Evolutionary conservation across 768 basidiomycete genomes (phyloP).

Genomic region (Tremella yokohamensis): DNA sequence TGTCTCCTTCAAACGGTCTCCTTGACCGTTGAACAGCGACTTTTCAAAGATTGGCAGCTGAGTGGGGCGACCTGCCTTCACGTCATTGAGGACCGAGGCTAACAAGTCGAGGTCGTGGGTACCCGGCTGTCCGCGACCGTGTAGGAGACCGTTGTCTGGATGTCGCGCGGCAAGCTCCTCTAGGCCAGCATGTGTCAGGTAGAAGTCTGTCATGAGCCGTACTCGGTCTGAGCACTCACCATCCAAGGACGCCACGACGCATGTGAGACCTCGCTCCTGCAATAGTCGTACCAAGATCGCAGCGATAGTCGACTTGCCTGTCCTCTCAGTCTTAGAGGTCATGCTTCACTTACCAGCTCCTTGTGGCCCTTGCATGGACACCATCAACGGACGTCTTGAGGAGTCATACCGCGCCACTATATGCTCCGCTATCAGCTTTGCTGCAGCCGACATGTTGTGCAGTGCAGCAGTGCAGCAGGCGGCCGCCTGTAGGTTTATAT

Average conservation of each 20-base stretch:
- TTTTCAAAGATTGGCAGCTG: constrained; percentile 80
- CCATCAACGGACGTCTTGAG: constrained; percentile 61
- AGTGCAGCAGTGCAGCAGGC: too few relatives aligned
- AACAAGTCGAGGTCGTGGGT: constrained; percentile 67
- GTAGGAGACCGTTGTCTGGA: constrained; percentile 64
- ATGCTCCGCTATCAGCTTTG: too few relatives aligned
- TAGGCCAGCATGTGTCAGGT: constrained; percentile 68
- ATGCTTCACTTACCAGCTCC: constrained; percentile 60
- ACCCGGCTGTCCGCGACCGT: constrained; percentile 82
- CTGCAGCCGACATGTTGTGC: too few relatives aligned
- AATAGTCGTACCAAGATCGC: neutral
- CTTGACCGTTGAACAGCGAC: constrained; percentile 71
- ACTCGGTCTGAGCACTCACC: constrained; percentile 54
- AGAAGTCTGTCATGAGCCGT: constrained; percentile 67
- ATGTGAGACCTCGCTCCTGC: neutral
- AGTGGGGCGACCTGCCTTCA: constrained; percentile 5
- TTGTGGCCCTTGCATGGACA: constrained; percentile 87
- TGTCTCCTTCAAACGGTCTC: constrained; percentile 66
- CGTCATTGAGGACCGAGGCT: neutral
- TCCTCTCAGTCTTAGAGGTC: neutral
- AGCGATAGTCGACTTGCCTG: constrained; percentile 2
- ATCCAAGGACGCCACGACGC: constrained; percentile 47
- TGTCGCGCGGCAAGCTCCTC: constrained; percentile 58
- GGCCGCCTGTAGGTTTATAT: too few relatives aligned
- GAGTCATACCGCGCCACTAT: too few relatives aligned